Conservation (phyloP, 768 basidiomycete species). For the Lactarius psammicola region DNA sequence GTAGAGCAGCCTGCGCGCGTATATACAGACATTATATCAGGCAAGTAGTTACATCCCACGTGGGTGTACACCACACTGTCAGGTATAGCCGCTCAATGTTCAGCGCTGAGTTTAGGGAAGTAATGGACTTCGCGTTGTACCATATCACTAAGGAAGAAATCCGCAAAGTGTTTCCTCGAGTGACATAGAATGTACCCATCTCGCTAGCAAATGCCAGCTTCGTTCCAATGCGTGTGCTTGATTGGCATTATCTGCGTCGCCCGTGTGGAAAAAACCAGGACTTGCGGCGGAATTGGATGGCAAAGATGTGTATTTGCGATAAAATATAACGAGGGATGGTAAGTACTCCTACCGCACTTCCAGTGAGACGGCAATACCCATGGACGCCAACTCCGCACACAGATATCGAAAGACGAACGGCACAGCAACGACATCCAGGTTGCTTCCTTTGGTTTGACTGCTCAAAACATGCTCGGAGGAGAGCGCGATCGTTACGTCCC, state of each 20-base stretch:
- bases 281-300: background rate
- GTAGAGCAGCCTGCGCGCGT: background rate
- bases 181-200: background rate
- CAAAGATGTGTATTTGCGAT: background rate
- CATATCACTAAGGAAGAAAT: background rate
- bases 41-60: background rate
- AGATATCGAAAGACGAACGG: conserved; percentile 95
- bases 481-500: conserved; percentile 63
- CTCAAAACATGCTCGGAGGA: conserved; percentile 66
- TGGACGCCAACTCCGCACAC: conserved; percentile 94
- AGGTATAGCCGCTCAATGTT: background rate
- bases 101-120: background rate
- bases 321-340: background rate
- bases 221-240: too few species aligned
- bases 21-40: background rate
- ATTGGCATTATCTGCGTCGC: too few species aligned
- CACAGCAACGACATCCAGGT: conserved; percentile 92
- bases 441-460: conserved; percentile 60
- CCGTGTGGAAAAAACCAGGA: too few species aligned
- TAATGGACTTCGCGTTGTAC: background rate
- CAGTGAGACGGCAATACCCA: conserved; percentile 92
- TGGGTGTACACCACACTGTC: background rate
- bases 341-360: conserved; percentile 49
- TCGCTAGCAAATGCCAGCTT: background rate
- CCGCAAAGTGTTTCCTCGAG: background rate